Base-by-base conservation (phyloP, 1,139 yeast species). In the Groenewaldozyma auringiensis region DNA sequence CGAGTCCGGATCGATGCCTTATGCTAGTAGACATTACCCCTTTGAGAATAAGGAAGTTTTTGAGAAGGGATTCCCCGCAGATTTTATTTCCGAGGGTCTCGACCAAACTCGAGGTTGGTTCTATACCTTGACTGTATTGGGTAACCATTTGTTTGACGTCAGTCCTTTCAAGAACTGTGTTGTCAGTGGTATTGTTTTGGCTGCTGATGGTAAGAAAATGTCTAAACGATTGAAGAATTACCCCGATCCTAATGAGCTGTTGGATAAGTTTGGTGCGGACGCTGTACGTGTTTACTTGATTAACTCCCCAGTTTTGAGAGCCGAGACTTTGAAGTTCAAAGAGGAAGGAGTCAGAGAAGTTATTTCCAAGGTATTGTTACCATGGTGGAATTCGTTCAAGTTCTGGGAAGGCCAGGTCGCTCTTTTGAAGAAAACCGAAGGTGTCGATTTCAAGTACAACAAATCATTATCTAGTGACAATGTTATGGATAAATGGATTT, bases 41-140 rank as follows among this genome's bases (percentile, higher is more conserved):
- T 92, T 92, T 66, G 97, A 89, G 69, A 78, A 78, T 62, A 69
- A 78, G 62, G 87, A 83, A 17, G 67, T 67, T 47, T 89, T 92
- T 70, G 62, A 72, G 45, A 65, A 76, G 49, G 77, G 85, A 44
- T 92, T 84, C 80, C 98, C 98, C 45, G 99, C 96, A 36, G 92
- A 94, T 67, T 92, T 92, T 68, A 94, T 92, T 59, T 83, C 96
- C 50, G 99, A 92, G 74, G 99, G 99, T 70, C 79, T 92, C 59
- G 99, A 92, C 71, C 99, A 92, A 74, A 92, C 99, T 45, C 86
- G 99, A 79, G 99, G 99, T 64, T 92, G 99, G 99, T 94, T 94
- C 71, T 94, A 94, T 69, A 92, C 98, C 43, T 75, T 94, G 65
- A 83, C 95, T 38, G 96, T 94, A 22, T 75, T 94, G 60, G 98